These are phyloP conservation scores for Boletus tylopilopsis DNA, from an alignment of 768 basidiomycete genomes.

Conservation along the genomic window DNA sequence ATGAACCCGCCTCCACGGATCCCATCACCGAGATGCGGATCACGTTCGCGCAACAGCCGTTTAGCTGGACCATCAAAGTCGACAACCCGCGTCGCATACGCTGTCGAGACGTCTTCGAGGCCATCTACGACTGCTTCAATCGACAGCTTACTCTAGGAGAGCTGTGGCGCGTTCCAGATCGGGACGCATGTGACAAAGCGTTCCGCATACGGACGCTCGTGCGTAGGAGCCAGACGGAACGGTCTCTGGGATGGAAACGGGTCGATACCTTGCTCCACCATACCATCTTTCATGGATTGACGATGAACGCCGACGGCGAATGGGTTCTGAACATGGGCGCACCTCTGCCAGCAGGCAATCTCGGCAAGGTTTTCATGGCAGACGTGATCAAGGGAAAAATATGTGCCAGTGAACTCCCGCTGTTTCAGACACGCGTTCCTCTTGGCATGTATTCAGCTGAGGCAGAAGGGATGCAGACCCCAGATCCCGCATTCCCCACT, in stretches of 20 bases:
- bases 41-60: slow-evolving; percentile 33
- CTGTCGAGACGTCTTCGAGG: slow-evolving; percentile 52
- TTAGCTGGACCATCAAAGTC: slow-evolving; percentile 36
- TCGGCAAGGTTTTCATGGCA: no score
- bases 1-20: slow-evolving; percentile 39
- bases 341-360: background rate
- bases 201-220: slow-evolving; percentile 40
- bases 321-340: slow-evolving; percentile 27
- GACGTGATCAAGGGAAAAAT: no score
- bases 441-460: background rate
- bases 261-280: slow-evolving; percentile 50
- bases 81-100: slow-evolving; percentile 39
- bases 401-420: background rate
- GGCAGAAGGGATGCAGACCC: background rate
- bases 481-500: no score
- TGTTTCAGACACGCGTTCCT: background rate
- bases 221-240: slow-evolving; percentile 33
- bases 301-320: slow-evolving; percentile 8
- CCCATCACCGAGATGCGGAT: slow-evolving; percentile 44
- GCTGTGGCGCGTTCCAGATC: slow-evolving; percentile 26
- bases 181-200: slow-evolving; percentile 31
- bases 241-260: slow-evolving; percentile 45
- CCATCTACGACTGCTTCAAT: slow-evolving; percentile 46
- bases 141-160: slow-evolving; percentile 42
- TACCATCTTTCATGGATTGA: slow-evolving; percentile 49